A percentile compares a stretch with the other conserved stretches of the same genome.
These are phyloP conservation scores for Acrodontium crateriforme DNA, from an alignment of 2,329 filamentous ascomycete genomes.

Conservation along the genomic window DNA sequence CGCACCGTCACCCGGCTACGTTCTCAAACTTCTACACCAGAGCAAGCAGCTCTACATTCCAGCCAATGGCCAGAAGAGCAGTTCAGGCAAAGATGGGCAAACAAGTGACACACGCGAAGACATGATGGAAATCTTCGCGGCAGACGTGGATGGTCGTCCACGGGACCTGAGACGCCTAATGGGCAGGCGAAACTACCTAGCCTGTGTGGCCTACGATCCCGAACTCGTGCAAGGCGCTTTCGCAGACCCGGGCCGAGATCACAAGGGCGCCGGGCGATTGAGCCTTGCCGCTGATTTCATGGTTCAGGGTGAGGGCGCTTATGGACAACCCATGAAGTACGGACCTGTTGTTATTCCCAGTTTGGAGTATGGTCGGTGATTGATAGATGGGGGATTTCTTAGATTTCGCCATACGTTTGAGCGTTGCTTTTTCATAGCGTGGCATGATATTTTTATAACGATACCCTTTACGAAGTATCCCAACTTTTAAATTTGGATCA, in stretches of 20 bases:
- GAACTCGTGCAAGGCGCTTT: conserved; percentile 46
- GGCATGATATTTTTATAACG: too few species aligned
- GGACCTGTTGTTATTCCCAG: conserved; percentile 88
- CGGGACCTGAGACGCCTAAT: conserved; percentile 85
- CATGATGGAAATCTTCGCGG: conserved; percentile 99
- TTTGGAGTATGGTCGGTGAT: conserved; percentile 36
- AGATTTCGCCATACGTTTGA: too few species aligned
- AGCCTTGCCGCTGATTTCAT: conserved; percentile 93
- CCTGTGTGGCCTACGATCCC: conserved; percentile 87
- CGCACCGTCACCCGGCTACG: conserved; percentile 68
- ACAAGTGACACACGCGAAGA: conserved; percentile 87
- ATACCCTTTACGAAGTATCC: too few species aligned
- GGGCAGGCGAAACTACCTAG: conserved; percentile 83
- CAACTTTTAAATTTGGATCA: too few species aligned
- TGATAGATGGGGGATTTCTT: neutral
- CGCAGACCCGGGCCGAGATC: conserved; percentile 15
- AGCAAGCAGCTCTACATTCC: conserved; percentile 87
- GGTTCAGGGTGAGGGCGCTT: conserved; percentile 79
- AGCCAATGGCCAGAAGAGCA: conserved; percentile 61
- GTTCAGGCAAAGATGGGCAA: conserved; percentile 34
- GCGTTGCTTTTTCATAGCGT: too few species aligned
- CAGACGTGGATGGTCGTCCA: conserved; percentile 70
- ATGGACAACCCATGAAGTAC: conserved; percentile 79
- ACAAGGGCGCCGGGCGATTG: conserved; percentile 39
- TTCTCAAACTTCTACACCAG: conserved; percentile 89